Evolutionary conservation across 2,329 filamentous ascomycete species (phyloP), one percentile per base, ranked within the genome.

Genomic region (Apiospora arundinis): DNA sequence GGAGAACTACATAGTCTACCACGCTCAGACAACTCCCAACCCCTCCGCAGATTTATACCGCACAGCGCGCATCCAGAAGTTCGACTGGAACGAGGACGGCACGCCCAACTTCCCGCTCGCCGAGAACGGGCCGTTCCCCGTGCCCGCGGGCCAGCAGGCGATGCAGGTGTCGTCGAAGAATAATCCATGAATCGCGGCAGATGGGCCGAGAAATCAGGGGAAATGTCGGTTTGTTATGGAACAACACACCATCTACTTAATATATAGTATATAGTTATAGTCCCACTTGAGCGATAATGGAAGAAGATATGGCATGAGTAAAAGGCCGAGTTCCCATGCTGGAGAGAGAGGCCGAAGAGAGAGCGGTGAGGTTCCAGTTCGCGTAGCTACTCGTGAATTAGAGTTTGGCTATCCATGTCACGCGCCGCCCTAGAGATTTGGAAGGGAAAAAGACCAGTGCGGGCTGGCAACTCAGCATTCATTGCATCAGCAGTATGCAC

Each of bases 1-100:
- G 21, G 79, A 82, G 70, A 65, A 79, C 60, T 82, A 81, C 45
- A 70, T 82, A 11, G 80, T 82, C 9, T 82, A 81, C 69, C 80
- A 82, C 65, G 81, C 80, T 0, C 75, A 79, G 74, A 82, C 80
- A 9, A 81, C 80, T 16, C 56, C 79, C 4, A 76, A 81, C 25
- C 80, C 80, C 0, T 72, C 75, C 0, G 75, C 78, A 5, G 75
- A 81, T 42, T 68, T 81, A 6, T 81, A 78, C 70, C 78, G 80
- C 7, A 82, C 80, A 1, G 75, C 76, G 5, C 72, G 81, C 21
- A 77, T 80, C 68, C 80, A 82, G 72, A 78, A 76, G 68, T 81
- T 81, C 40, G 76, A 74, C 21, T 81, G 80, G 80, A 79, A 82
- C 37, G 76, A 78, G 1, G 78, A 80, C 42, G 80, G 80, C 7